Conservation (phyloP, 2,329 filamentous ascomycete species). For the Pseudogymnoascus sp. region DNA sequence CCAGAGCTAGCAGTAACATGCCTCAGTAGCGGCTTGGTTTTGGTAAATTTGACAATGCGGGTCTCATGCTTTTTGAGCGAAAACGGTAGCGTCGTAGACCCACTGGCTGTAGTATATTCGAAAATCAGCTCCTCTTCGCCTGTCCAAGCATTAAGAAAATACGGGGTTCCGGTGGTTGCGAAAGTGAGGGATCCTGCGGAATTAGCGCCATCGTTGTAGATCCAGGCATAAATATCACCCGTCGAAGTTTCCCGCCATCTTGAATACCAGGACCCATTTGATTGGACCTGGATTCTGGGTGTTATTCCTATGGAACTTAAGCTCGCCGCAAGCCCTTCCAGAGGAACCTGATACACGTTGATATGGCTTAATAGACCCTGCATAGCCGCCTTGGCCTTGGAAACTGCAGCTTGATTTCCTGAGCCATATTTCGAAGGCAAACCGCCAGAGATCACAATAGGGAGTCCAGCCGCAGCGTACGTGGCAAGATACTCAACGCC, state of each 20-base stretch:
- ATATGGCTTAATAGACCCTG: slow-evolving; percentile 17
- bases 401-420: background rate
- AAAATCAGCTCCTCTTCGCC: slow-evolving; percentile 29
- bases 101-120: slow-evolving; percentile 22
- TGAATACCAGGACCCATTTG: slow-evolving; percentile 30
- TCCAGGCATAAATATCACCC: slow-evolving; percentile 28
- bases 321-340: slow-evolving; percentile 26
- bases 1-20: background rate
- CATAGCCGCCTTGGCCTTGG: background rate
- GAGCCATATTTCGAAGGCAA: slow-evolving; percentile 8
- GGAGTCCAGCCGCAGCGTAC: background rate
- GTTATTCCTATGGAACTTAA: slow-evolving; percentile 27
- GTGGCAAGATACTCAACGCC: background rate
- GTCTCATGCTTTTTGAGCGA: slow-evolving; percentile 33
- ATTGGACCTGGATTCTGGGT: slow-evolving; percentile 25
- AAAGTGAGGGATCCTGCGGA: slow-evolving; percentile 25
- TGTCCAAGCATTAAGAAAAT: slow-evolving; percentile 36
- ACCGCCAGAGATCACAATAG: slow-evolving; percentile 20
- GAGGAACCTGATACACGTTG: slow-evolving; percentile 30
- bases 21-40: background rate
- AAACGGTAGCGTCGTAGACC: slow-evolving; percentile 26
- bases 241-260: slow-evolving; percentile 27
- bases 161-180: slow-evolving; percentile 28
- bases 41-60: slow-evolving; percentile 25
- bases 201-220: slow-evolving; percentile 30